These are phyloP conservation scores for Coleophoma crateriformis DNA, from an alignment of 2,329 filamentous ascomycete genomes.

Conservation along the genomic window DNA sequence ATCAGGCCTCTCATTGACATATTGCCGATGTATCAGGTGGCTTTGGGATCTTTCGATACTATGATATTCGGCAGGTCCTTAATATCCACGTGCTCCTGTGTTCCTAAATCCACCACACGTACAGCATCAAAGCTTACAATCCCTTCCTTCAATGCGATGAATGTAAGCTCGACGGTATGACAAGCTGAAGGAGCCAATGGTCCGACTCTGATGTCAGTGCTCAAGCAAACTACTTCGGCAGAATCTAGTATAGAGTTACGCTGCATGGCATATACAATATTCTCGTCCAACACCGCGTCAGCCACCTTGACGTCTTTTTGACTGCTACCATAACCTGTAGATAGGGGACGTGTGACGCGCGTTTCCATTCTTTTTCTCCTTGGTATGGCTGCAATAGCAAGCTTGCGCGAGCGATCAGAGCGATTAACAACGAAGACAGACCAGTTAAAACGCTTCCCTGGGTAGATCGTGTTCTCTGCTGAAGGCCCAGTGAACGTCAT, in stretches of 20 bases:
- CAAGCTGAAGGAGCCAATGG: slow-evolving; percentile 68
- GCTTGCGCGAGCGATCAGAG: slow-evolving; percentile 54
- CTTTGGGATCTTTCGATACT: slow-evolving; percentile 26
- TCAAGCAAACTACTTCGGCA: slow-evolving; percentile 68
- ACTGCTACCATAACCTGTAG: slow-evolving; percentile 32
- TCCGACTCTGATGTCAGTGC: slow-evolving; percentile 67
- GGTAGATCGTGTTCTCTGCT: slow-evolving; percentile 50
- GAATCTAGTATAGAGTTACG: slow-evolving; percentile 57
- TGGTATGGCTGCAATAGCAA: slow-evolving; percentile 64
- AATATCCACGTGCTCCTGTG: slow-evolving; percentile 73
- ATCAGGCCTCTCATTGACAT: too few species aligned
- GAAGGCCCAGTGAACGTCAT: slow-evolving; percentile 66
- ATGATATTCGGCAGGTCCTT: slow-evolving; percentile 67
- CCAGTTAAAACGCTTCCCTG: slow-evolving; percentile 67
- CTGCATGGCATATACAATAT: slow-evolving; percentile 66
- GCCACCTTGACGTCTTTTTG: slow-evolving; percentile 37
- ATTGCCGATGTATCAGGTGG: too few species aligned
- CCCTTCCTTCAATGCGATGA: slow-evolving; percentile 61
- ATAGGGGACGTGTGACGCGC: slow-evolving; percentile 36
- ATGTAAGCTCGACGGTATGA: slow-evolving; percentile 67
- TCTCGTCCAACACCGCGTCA: slow-evolving; percentile 67
- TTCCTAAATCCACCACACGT: slow-evolving; percentile 66
- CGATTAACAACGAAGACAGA: slow-evolving; percentile 73
- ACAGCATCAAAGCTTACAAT: slow-evolving; percentile 68
- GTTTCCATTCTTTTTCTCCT: slow-evolving; percentile 57